A percentile compares a stretch with the other conserved stretches of the same genome.
These are phyloP conservation scores for Globisporangium parvum DNA, from an alignment of 352 stramenopile genomes.

Conservation along the genomic window DNA sequence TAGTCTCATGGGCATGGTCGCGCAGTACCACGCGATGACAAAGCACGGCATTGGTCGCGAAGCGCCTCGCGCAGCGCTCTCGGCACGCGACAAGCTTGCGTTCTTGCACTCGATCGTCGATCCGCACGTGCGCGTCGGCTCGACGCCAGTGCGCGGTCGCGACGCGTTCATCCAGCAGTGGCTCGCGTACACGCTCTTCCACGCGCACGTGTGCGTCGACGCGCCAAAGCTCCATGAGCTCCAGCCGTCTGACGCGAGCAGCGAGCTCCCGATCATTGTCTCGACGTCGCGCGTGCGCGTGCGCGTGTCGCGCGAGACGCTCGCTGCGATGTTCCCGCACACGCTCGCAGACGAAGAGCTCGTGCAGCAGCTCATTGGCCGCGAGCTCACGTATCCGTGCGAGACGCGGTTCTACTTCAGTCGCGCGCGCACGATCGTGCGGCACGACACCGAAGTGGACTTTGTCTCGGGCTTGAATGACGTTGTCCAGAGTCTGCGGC, in stretches of 20 bases:
- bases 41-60: conserved; percentile 7
- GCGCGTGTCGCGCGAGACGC: conserved; percentile 26
- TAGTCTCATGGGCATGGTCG: conserved; percentile 6
- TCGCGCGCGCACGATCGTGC: conserved; percentile 32
- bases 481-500: conserved; percentile 16
- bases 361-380: conserved; percentile 23
- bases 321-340: conserved; percentile 44
- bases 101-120: conserved; percentile 14
- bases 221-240: conserved; percentile 11
- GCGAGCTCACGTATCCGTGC: conserved; percentile 30
- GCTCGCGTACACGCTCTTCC: conserved; percentile 14
- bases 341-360: conserved; percentile 33
- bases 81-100: conserved; percentile 4
- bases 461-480: conserved; percentile 33
- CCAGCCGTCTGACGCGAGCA: conserved; percentile 7
- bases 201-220: conserved; percentile 12
- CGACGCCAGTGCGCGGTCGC: background rate
- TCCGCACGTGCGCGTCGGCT: conserved; percentile 8
- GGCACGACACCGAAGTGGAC: conserved; percentile 31
- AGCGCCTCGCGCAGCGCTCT: too few species aligned
- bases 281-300: conserved; percentile 13
- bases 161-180: conserved; percentile 20
- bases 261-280: conserved; percentile 12
- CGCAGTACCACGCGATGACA: conserved; percentile 4
- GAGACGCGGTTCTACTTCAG: conserved; percentile 41